phyloP scores from a whole-genome alignment of 164 flowering plant species.

The Liriodendron chinense region DNA sequence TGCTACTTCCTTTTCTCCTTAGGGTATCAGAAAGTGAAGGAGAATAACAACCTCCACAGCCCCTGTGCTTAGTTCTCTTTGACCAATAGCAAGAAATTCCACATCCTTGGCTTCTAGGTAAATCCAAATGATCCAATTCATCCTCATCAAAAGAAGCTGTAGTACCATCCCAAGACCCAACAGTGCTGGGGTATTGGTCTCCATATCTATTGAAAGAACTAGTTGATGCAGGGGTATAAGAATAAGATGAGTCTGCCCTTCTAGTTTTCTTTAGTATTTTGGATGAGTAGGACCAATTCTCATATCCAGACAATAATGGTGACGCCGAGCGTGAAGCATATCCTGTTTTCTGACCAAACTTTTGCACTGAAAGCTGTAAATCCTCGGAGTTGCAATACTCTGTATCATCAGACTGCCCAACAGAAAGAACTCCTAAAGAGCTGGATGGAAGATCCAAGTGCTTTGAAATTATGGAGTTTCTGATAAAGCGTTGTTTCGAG shows the following conservation, averaged over 20 bases:
- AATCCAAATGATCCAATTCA: slow-evolving; percentile 68
- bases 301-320: slow-evolving; percentile 50
- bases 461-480: slow-evolving; percentile 22
- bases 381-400: slow-evolving; percentile 72
- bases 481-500: slow-evolving; percentile 21
- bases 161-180: slow-evolving; percentile 79
- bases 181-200: slow-evolving; percentile 54
- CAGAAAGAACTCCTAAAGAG: slow-evolving; percentile 25
- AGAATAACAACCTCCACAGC: slow-evolving; percentile 66
- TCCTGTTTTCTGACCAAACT: slow-evolving; percentile 10
- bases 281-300: slow-evolving; percentile 43
- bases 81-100: slow-evolving; percentile 96
- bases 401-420: slow-evolving; percentile 74
- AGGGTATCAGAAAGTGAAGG: slow-evolving; percentile 89
- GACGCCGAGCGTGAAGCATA: slow-evolving; percentile 33
- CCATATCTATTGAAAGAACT: slow-evolving; percentile 56
- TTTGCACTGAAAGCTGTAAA: slow-evolving; percentile 18
- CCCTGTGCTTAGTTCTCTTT: slow-evolving; percentile 58
- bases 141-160: slow-evolving; percentile 66
- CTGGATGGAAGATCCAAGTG: slow-evolving; percentile 29
- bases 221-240: slow-evolving; percentile 82
- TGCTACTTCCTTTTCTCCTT: slow-evolving; percentile 75
- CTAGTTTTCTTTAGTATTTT: slow-evolving; percentile 40
- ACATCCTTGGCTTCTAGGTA: slow-evolving; percentile 74
- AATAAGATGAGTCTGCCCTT: slow-evolving; percentile 59